Percentiles rank a stretch among this genome's conserved stretches.
Evolutionary conservation across 768 basidiomycete genomes (phyloP).

Genomic region (Roridomyces roridus): DNA sequence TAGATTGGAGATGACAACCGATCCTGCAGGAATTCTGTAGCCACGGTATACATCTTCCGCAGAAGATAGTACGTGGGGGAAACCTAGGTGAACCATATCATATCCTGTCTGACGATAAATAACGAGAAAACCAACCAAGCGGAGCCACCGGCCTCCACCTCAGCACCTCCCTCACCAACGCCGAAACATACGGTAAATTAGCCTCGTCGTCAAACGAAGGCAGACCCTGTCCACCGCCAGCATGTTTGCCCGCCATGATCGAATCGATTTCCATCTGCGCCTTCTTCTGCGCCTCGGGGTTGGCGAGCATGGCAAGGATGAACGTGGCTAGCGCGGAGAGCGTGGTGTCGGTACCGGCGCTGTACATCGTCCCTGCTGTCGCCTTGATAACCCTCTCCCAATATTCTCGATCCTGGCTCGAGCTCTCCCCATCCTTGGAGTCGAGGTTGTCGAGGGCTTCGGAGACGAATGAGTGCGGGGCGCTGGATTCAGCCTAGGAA

Average conservation of each 20-base stretch:
- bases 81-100: too few relatives aligned
- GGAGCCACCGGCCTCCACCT: constrained; percentile 42
- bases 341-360: constrained; percentile 41
- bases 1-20: constrained; percentile 33
- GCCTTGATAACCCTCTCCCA: constrained; percentile 5
- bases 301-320: constrained; percentile 41
- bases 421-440: too few relatives aligned
- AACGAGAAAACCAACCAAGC: too few relatives aligned
- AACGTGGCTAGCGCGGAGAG: constrained; percentile 40
- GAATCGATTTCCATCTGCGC: constrained; percentile 47
- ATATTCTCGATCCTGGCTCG: not conserved
- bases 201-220: constrained; percentile 39
- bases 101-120: too few relatives aligned
- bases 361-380: not conserved
- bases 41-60: constrained; percentile 35
- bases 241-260: too few relatives aligned
- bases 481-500: constrained; percentile 16
- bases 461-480: not conserved
- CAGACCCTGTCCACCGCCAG: constrained; percentile 36
- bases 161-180: constrained; percentile 41
- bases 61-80: constrained; percentile 2
- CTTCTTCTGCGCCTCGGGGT: constrained; percentile 40
- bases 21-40: constrained; percentile 34
- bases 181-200: constrained; percentile 41
- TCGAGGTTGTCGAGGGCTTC: not conserved